phyloP scores from a whole-genome alignment of 2,329 filamentous ascomycete genomes.

The Nigrograna mackinnonii region DNA sequence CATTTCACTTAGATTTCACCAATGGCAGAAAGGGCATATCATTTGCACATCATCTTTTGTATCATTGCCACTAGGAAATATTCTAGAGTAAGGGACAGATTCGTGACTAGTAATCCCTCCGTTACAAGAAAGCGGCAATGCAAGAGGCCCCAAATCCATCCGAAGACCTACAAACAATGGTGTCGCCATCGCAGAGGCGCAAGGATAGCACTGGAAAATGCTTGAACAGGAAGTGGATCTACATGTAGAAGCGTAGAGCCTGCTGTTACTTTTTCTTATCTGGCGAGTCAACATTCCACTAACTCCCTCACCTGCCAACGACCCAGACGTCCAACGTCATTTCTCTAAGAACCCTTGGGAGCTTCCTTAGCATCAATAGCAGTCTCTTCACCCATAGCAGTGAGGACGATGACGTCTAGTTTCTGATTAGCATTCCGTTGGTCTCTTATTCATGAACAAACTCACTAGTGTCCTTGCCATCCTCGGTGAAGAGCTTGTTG shows the following conservation, averaged over 20 bases:
- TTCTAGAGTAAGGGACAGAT: constrained; percentile 35
- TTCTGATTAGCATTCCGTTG: constrained; percentile 17
- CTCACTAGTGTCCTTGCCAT: constrained; percentile 95
- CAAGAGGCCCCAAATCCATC: constrained; percentile 40
- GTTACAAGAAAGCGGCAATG: constrained; percentile 37
- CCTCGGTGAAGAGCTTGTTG: constrained; percentile 73
- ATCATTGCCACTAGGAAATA: constrained; percentile 38
- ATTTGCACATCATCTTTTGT: constrained; percentile 39
- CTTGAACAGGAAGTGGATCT: constrained; percentile 28
- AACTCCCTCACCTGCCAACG: constrained; percentile 28
- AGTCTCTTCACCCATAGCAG: constrained; percentile 93
- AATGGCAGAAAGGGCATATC: constrained; percentile 15
- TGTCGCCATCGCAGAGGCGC: constrained; percentile 32
- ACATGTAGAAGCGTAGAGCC: constrained; percentile 22
- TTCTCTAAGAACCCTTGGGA: constrained; percentile 52
- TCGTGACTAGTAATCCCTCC: constrained; percentile 38
- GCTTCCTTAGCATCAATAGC: constrained; percentile 95
- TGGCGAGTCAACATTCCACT: constrained; percentile 27
- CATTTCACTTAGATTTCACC: constrained; percentile 8
- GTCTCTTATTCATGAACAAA: constrained; percentile 24
- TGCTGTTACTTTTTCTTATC: constrained; percentile 22
- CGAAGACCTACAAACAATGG: constrained; percentile 40
- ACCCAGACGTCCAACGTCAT: constrained; percentile 26
- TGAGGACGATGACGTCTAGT: constrained; percentile 86
- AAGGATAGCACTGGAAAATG: constrained; percentile 30